phyloP scores from a whole-genome alignment of 139 green algal species.

The Nannochloris sp. region DNA sequence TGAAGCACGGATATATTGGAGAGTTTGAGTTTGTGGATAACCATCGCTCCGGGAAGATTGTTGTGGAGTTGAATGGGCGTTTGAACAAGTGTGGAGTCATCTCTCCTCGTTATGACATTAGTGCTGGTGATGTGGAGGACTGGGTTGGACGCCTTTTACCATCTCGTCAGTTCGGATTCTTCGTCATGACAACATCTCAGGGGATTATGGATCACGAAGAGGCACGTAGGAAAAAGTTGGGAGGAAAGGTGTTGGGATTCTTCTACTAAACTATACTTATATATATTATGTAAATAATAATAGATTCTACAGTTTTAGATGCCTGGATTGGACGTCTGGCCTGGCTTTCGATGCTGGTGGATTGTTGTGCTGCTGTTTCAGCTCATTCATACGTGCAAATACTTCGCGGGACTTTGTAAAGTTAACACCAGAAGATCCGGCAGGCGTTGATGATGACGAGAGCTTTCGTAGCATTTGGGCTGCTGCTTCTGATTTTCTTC shows the following conservation, averaged over 20 bases:
- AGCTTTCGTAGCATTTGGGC: conserved; percentile 12
- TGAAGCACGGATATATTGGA: conserved; percentile 94
- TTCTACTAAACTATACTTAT: conserved; percentile 67
- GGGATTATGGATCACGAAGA: conserved; percentile 99
- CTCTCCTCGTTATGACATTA: conserved; percentile 90
- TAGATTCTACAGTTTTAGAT: conserved; percentile 3
- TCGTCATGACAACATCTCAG: conserved; percentile 92
- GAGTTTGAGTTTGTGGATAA: conserved; percentile 99
- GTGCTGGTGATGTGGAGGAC: conserved; percentile 72
- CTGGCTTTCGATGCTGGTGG: background rate
- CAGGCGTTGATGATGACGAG: conserved; percentile 8
- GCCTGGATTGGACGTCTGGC: background rate
- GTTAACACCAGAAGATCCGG: conserved; percentile 23
- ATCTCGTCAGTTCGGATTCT: conserved; percentile 94
- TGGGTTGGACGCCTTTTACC: conserved; percentile 94
- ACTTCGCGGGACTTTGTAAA: conserved; percentile 43
- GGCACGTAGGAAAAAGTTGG: conserved; percentile 91
- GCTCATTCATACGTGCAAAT: conserved; percentile 58
- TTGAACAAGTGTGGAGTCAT: conserved; percentile 99
- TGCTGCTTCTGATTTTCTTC: conserved; percentile 38
- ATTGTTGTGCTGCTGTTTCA: background rate
- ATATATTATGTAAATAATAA: conserved; percentile 16
- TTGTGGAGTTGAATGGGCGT: conserved; percentile 96
- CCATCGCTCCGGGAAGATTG: conserved; percentile 96
- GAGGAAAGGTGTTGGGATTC: conserved; percentile 79